Conservation (phyloP, 23 red algal species). For the Porphyridium purpureum region DNA sequence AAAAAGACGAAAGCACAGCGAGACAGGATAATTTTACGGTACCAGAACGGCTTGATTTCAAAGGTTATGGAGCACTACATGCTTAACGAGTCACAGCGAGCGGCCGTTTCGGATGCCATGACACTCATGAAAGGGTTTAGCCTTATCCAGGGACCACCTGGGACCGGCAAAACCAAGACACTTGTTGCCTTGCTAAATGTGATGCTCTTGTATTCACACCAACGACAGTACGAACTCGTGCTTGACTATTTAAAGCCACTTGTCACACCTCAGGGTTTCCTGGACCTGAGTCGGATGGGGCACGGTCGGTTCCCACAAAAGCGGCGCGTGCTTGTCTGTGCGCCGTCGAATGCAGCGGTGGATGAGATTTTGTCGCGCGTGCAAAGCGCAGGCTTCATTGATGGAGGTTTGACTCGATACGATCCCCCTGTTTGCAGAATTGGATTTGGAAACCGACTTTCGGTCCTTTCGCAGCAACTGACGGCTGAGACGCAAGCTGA, state of each 20-base stretch:
- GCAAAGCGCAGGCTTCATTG: conserved; percentile 25
- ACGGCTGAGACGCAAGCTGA: conserved; percentile 57
- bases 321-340: conserved; percentile 80
- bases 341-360: conserved; percentile 83
- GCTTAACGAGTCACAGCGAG: background rate
- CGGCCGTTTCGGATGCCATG: background rate
- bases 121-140: background rate
- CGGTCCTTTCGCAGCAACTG: conserved; percentile 24
- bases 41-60: too few relatives aligned
- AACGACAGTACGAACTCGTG: background rate
- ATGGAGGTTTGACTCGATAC: conserved; percentile 9
- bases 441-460: conserved; percentile 27
- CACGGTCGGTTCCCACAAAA: background rate
- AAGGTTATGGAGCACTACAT: too few relatives aligned
- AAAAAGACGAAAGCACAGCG: too few relatives aligned
- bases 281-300: too few relatives aligned
- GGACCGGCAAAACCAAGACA: conserved; percentile 77
- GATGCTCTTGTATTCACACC: background rate
- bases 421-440: conserved; percentile 38
- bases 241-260: background rate
- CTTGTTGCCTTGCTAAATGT: conserved; percentile 26
- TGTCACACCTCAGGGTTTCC: background rate
- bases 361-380: conserved; percentile 72
- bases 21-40: too few relatives aligned
- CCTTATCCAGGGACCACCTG: conserved; percentile 27